Conservation (phyloP, 371 early-diverging fungal species). For the Umbelopsis sp. region DNA sequence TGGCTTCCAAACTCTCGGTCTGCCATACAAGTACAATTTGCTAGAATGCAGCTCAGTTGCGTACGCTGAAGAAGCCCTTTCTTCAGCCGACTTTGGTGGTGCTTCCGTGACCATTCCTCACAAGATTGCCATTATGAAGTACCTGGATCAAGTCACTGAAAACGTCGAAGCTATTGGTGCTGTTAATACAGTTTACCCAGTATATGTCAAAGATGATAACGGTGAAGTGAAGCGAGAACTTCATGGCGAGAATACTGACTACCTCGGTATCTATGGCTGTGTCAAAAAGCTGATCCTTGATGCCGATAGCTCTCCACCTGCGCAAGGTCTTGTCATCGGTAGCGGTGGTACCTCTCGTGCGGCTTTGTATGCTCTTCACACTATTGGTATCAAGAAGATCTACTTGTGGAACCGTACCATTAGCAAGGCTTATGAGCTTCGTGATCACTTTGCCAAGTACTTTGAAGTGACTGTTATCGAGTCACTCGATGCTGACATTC, state of each 20-base stretch:
- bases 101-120: slow-evolving; percentile 95
- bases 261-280: slow-evolving; percentile 80
- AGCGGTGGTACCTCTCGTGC: slow-evolving; percentile 97
- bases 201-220: slow-evolving; percentile 37
- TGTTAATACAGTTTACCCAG: slow-evolving; percentile 84
- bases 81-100: slow-evolving; percentile 84
- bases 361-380: slow-evolving; percentile 84
- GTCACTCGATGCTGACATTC: slow-evolving; percentile 37
- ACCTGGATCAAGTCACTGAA: slow-evolving; percentile 72
- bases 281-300: slow-evolving; percentile 60
- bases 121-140: slow-evolving; percentile 82
- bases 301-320: slow-evolving; percentile 38
- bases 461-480: slow-evolving; percentile 52
- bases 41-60: slow-evolving; percentile 74
- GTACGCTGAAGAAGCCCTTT: slow-evolving; percentile 58
- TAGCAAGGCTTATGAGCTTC: slow-evolving; percentile 74
- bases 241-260: slow-evolving; percentile 95
- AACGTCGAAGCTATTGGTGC: slow-evolving; percentile 89
- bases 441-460: slow-evolving; percentile 63
- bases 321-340: slow-evolving; percentile 84
- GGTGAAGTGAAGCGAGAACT: slow-evolving; percentile 53
- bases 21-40: slow-evolving; percentile 81
- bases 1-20: slow-evolving; percentile 82
- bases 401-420: slow-evolving; percentile 89
- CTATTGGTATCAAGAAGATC: slow-evolving; percentile 71